Base-by-base conservation (phyloP, 2,329 filamentous ascomycete species). In the Talaromyces sp. region DNA sequence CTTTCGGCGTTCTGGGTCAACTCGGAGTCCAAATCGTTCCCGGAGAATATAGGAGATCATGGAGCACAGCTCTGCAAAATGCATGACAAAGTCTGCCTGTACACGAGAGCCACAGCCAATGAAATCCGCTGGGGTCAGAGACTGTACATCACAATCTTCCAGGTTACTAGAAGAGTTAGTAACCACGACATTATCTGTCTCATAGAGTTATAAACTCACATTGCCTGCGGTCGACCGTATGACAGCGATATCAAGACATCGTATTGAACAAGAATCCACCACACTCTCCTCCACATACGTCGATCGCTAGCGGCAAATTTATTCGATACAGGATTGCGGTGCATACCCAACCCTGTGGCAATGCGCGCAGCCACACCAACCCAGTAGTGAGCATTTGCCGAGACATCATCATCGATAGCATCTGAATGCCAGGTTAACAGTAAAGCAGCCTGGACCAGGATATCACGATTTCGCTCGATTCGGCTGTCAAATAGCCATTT, bases 401-500 rank as follows among this genome's bases (percentile, higher is more conserved):
- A 73, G 7, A 84, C 79, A 67, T 84, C 81, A 63, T 85, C 82
- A 26, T 81, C 80, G 14, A 80, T 78, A 9, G 69, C 70, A 55
- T 84, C 81, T 1, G 81, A 80, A 63, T 83, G 80, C 83, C 82
- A 85, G 2, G 81, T 84, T 57, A 85, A 65, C 1, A 85, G 74
- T 24, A 85, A 70, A 1, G 82, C 81, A 3, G 79, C 79, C 67
- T 85, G 83, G n/a, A 85, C 75, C 55, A 84, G 74, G 32, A 78
- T 76, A 62, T 81, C 78, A 14, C 83, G 77, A 64, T 84, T 81
- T 27, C 80, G 77, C 64, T 85, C 82, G 38, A 82, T 78, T 6
- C 82, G 78, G 29, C 75, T 76, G 65, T 85, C 82, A 49, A 84
- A 81, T 1, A 85, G 70, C 61, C 77, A 75, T 66, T 84, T 84